These are phyloP conservation scores for Ophiostoma perfectum DNA, from an alignment of 2,329 filamentous ascomycete genomes.

Conservation along the genomic window DNA sequence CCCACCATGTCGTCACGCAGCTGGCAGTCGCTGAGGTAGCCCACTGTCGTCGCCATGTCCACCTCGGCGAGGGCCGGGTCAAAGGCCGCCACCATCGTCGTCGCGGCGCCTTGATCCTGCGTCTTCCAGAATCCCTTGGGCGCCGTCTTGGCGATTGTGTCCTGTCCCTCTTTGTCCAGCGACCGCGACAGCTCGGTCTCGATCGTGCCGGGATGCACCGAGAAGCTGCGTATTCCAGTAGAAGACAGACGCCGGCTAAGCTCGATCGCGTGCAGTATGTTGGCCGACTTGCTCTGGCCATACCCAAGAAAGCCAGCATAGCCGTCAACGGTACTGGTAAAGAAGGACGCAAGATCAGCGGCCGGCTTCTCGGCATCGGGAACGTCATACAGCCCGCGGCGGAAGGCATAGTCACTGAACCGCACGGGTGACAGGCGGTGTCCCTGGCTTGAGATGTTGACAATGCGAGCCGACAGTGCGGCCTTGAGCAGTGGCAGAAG, in stretches of 20 bases:
- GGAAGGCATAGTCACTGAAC: conserved; percentile 41
- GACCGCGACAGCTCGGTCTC: conserved; percentile 31
- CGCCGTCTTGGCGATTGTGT: conserved; percentile 30
- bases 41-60: conserved; percentile 28
- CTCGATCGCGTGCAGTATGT: conserved; percentile 39
- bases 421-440: conserved; percentile 37
- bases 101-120: conserved; percentile 37
- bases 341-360: conserved; percentile 13
- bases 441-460: conserved; percentile 40
- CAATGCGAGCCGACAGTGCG: conserved; percentile 33
- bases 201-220: conserved; percentile 36
- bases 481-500: neutral
- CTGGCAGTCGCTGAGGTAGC: conserved; percentile 40
- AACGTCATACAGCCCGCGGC: conserved; percentile 36
- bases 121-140: conserved; percentile 35
- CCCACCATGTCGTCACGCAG: conserved; percentile 31
- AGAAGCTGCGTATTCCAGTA: conserved; percentile 29
- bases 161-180: conserved; percentile 28
- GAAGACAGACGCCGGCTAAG: conserved; percentile 32
- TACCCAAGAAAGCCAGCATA: conserved; percentile 39
- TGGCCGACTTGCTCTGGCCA: conserved; percentile 44
- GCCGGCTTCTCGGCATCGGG: conserved; percentile 27
- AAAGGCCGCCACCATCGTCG: conserved; percentile 40
- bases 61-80: conserved; percentile 34
- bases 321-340: conserved; percentile 23